Base-by-base conservation (phyloP, 768 basidiomycete genomes). In the Filobasidium floriforme region DNA sequence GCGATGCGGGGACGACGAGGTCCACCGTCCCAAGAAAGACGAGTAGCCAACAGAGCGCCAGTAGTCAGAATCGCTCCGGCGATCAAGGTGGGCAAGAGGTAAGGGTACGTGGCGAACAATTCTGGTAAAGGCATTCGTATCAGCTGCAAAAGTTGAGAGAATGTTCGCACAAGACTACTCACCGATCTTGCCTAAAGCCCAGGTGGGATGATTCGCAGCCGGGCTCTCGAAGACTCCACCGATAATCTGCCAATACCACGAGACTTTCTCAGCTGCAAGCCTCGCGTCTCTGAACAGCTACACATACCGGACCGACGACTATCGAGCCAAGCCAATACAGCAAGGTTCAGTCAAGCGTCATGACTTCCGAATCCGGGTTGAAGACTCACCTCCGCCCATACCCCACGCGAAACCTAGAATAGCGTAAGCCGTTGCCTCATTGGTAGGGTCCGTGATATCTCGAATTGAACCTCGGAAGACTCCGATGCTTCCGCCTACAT, bases 381-480 rank as follows among this genome's bases (percentile, higher is more conserved):
- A 14, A n/a, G n/a, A 61, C 59, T 37, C 43, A 62, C 41, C 46
- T 84, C 93, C 96, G 68, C 94, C 96, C 70, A 98, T 85, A 67
- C 92, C 93, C 96, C 94, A 96, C 71, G 87, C 90, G 77, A 94
- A 96, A 85, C 92, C 93, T 57, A 97, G 81, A 65, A 93, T 89
- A 55, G 92, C 90, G 77, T 97, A 98, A 26, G 94, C 96, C 71
- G 91, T 84, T 28, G 89, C 89, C 79, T 97, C 93, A 78, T 99
- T 99, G 61, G 87, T 88, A 32, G 86, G 80, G 77, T 98, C 93
- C 0, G 96, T 93, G 66, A 99, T 84, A 69, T 87, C 87, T 14
- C 89, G 81, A 60, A 98, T 87, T 22, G 86, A 88, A 14, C 92
- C 89, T 73, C 94, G 85, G 52, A 75, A 77, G 1, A 66, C 65